Base-by-base conservation (phyloP, 2,329 filamentous ascomycete genomes). In the Aspergillus sp. region DNA sequence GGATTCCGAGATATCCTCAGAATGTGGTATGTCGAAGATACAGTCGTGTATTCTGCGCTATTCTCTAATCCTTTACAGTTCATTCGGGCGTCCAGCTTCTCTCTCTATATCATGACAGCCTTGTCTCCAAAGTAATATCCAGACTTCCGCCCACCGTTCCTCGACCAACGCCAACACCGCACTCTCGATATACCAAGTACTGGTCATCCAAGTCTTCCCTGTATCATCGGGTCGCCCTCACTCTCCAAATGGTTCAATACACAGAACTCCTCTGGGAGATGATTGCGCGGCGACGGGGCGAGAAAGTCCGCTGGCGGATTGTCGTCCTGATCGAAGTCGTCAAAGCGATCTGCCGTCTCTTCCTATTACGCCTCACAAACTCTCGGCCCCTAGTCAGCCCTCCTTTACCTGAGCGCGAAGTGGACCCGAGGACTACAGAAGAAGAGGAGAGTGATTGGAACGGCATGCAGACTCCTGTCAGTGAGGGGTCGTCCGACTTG, bases 181-280 rank as follows among this genome's bases (percentile, higher is more conserved):
- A 86, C 66, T 79, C 79, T 55, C 77, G 84, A 57, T 87, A 87
- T 63, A 86, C 84, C 35, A 79, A 79, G 56, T 85, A 84, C 68
- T 86, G 83, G 80, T 78, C 79, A 16, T 75, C 79, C 45, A 78
- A 79, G 50, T 86, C 82, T 63, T 77, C 81, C 4, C 79, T 90
- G 9, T 99, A 99, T 72, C 84, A 87, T 53, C 83, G 89, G 53
- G 84, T 95, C 50, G 92, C 93, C 38, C 81, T 92, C 58, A 77
- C 91, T 4, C 77, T 99, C 45, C 90, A 95, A 68, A 88, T 95
- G 74, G 88, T 96, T 22, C 89, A 94, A 61, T 97, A 97, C 68
- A 96, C 92, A 0, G 90, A 99, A 74, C 78, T 99, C 26, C 76
- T 99, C n/a, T 94, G 93, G 82, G 94, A 99, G 71, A 99, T 99